Evolutionary conservation across 768 basidiomycete genomes (phyloP).

Genomic region (Pleurotus sapidus): DNA sequence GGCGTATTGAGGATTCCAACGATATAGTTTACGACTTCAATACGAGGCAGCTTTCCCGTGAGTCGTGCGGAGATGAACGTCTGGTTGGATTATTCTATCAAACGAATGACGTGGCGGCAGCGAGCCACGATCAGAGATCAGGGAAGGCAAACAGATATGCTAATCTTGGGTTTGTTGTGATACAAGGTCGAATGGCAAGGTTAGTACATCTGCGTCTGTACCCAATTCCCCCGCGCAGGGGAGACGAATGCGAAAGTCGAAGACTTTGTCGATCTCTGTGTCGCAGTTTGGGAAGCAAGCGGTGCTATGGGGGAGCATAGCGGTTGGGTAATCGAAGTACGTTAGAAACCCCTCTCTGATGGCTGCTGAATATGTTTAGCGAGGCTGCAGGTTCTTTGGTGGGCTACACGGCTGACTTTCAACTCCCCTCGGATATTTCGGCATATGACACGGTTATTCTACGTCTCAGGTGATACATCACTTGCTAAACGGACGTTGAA

Average conservation of each 20-base stretch:
- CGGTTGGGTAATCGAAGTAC: conserved; percentile 80
- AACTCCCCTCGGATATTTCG: conserved; percentile 85
- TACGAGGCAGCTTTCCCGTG: too few relatives aligned
- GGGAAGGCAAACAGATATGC: too few relatives aligned
- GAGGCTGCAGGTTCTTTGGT: conserved; percentile 73
- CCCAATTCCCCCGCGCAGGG: conserved; percentile 79
- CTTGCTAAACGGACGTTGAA: conserved; percentile 74
- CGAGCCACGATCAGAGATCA: too few relatives aligned
- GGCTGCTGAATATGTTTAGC: background rate
- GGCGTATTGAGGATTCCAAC: too few relatives aligned
- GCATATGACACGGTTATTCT: conserved; percentile 76
- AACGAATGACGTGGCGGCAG: too few relatives aligned
- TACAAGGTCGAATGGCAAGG: too few relatives aligned
- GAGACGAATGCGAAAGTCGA: conserved; percentile 76
- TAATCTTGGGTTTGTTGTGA: too few relatives aligned
- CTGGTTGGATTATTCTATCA: too few relatives aligned
- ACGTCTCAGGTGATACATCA: conserved; percentile 53
- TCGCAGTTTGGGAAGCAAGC: conserved; percentile 78
- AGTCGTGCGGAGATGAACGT: too few relatives aligned
- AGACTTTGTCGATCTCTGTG: conserved; percentile 77
- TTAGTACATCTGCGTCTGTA: too few relatives aligned
- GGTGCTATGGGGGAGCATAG: conserved; percentile 61
- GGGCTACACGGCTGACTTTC: conserved; percentile 92
- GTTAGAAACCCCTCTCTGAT: conserved; percentile 24
- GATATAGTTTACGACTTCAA: too few relatives aligned